phyloP scores from a whole-genome alignment of 2,329 filamentous ascomycete genomes.

The Trichoderma sp. region DNA sequence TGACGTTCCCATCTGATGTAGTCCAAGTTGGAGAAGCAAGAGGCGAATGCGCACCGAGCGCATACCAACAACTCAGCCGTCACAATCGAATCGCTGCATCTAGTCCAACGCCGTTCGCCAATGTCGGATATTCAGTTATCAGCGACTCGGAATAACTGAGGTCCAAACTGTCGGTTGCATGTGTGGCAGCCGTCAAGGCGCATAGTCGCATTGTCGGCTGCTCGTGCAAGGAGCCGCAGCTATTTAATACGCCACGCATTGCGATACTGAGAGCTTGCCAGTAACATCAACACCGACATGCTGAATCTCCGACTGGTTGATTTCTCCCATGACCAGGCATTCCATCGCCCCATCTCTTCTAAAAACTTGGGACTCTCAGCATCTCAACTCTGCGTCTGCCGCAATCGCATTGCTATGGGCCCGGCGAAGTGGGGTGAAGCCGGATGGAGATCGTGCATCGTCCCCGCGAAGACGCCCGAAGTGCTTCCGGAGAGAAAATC shows the following conservation, averaged over 20 bases:
- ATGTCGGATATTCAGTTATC: slow-evolving; percentile 1
- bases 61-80: not conserved
- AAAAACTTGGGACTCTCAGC: not conserved
- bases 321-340: not conserved
- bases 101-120: not conserved
- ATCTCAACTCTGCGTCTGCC: not conserved
- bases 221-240: not conserved
- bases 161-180: not conserved
- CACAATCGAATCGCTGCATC: not conserved
- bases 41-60: not conserved
- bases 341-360: not conserved
- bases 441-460: slow-evolving; percentile 22
- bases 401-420: slow-evolving; percentile 10
- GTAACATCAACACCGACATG: not conserved
- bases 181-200: not conserved
- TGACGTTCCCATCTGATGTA: not conserved
- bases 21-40: not conserved
- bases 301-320: not conserved
- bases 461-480: slow-evolving; percentile 23
- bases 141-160: not conserved
- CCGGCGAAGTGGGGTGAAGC: slow-evolving; percentile 26
- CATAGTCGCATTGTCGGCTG: not conserved
- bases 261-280: not conserved
- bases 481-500: slow-evolving; percentile 21
- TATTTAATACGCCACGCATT: not conserved